Evolutionary conservation across 2,329 filamentous ascomycete species (phyloP), one percentile per base, ranked within the genome.

Genomic region (Xylariaceae sp.): DNA sequence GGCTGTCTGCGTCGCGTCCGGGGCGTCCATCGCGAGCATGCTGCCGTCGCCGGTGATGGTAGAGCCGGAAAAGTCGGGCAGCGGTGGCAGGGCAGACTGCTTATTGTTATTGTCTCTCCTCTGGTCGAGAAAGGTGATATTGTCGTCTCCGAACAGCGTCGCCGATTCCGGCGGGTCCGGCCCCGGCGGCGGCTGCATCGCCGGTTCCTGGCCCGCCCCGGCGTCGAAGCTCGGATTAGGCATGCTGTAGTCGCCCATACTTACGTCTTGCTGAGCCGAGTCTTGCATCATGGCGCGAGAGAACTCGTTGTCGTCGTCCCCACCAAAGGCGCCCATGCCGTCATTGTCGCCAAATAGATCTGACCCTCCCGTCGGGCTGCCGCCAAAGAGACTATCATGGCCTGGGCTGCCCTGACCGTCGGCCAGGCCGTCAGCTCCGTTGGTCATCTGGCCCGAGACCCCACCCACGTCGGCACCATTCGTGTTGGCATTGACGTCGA

Each of bases 241-340:
- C 49, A 67, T 63, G 42, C 65, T 45, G 8, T 48, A 50, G 17
- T 63, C 56, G 4, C 45, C 47, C 44, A 63, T 57, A 2, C 55
- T 43, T 19, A 53, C 56, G 19, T 58, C 53, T 50, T 69, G 57
- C 21, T 61, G 62, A 1, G 57, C 59, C 2, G 63, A 51, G 19
- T 58, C 58, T 13, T 61, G 56, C 30, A 61, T 78, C 59, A 94
- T 81, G 1, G 81, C 81, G 36, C 79, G 67, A 3, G 80, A 80
- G 46, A 93, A 88, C 44, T 89, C 84, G 46, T 88, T 80, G 38
- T 93, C 87, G 25, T 94, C 87, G 27, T 94, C 87, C 10, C 83
- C 80, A 1, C 75, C 83, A 54, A 87, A 93, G 4, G 75, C 79
- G 16, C 72, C 53, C 58, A 71, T 42, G 58, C 68, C 44, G 57